These are phyloP conservation scores for Raphanus raphanistrum DNA, from an alignment of 345 rosid species.

Conservation along the genomic window DNA sequence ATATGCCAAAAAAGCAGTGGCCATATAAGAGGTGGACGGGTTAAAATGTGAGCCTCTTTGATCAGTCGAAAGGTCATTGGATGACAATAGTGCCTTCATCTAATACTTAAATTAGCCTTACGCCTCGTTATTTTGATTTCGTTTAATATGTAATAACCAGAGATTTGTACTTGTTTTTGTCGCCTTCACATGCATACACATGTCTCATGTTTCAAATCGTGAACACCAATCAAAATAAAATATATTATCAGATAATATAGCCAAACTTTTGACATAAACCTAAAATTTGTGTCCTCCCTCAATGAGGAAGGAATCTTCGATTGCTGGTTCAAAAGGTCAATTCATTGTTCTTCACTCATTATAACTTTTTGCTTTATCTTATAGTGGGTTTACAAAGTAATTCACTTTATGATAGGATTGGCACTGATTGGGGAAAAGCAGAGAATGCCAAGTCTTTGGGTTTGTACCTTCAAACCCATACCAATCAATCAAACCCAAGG, in stretches of 20 bases:
- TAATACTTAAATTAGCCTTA: background rate
- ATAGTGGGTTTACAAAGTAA: background rate
- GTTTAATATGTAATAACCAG: background rate
- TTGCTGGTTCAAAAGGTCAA: background rate
- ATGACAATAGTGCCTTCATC: constrained; percentile 7
- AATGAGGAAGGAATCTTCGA: constrained; percentile 17
- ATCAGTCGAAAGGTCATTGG: constrained; percentile 36
- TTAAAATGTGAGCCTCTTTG: constrained; percentile 25
- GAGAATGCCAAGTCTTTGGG: background rate
- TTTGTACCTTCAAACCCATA: background rate
- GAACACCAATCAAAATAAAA: constrained; percentile 27
- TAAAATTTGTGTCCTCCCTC: background rate
- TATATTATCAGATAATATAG: background rate
- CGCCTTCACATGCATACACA: constrained; percentile 39
- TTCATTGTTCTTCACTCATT: background rate
- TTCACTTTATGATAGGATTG: background rate
- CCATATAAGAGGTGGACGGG: constrained; percentile 28
- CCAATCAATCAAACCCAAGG: too few relatives aligned
- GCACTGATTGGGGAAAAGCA: background rate
- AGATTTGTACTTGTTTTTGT: constrained; percentile 27
- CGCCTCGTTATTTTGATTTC: constrained; percentile 6
- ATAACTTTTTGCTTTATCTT: background rate
- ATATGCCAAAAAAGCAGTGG: constrained; percentile 33
- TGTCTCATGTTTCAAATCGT: constrained; percentile 39
- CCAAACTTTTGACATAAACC: background rate